Evolutionary conservation across 176 grass and related monocot species (phyloP).

Genomic region (Eragrostis nindensis): DNA sequence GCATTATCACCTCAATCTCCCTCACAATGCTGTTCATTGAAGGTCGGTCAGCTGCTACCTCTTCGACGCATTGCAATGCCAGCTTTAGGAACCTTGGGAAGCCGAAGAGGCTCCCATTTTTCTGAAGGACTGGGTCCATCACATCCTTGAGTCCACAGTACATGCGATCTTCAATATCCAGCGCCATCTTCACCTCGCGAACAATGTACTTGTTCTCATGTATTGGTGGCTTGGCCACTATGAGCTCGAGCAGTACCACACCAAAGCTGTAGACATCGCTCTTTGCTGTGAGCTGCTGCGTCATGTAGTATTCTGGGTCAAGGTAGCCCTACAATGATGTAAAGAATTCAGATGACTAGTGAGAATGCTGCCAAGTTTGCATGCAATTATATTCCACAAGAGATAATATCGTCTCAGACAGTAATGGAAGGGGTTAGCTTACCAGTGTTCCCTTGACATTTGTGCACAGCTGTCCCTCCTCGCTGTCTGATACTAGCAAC

Average conservation of each 20-base stretch:
- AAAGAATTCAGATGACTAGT: background rate
- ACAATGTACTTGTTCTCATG: constrained; percentile 66
- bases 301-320: constrained; percentile 88
- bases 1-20: constrained; percentile 76
- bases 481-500: constrained; percentile 60
- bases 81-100: constrained; percentile 60
- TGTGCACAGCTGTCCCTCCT: constrained; percentile 58
- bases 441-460: constrained; percentile 91
- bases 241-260: constrained; percentile 71
- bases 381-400: constrained; percentile 7
- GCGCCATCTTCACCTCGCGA: constrained; percentile 60
- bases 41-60: constrained; percentile 42
- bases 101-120: constrained; percentile 38
- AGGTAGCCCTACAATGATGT: constrained; percentile 71
- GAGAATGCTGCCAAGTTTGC: background rate
- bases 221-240: constrained; percentile 65
- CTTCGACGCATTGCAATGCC: constrained; percentile 59
- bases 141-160: constrained; percentile 66
- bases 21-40: constrained; percentile 66
- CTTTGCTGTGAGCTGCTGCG: constrained; percentile 79
- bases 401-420: background rate
- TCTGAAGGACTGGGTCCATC: constrained; percentile 63
- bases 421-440: constrained; percentile 1
- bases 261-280: constrained; percentile 95
- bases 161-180: constrained; percentile 48